phyloP scores from a whole-genome alignment of 2,329 filamentous ascomycete genomes.

The Penicillium polonicum region DNA sequence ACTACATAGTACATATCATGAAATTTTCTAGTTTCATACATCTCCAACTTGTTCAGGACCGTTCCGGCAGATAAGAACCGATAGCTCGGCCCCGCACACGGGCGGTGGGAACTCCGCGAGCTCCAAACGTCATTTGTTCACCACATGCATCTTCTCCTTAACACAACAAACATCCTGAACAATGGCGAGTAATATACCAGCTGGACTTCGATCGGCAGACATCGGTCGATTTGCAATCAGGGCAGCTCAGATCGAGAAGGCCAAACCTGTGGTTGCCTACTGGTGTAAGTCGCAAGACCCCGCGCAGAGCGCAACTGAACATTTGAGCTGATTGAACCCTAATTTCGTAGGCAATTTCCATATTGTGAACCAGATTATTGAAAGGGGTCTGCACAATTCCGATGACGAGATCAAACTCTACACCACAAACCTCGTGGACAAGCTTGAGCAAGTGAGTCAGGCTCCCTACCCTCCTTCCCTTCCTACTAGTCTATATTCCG shows the following conservation, averaged over 20 bases:
- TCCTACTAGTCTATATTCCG: not conserved
- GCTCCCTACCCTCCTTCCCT: not conserved
- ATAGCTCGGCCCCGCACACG: constrained; percentile 18
- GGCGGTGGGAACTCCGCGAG: constrained; percentile 22
- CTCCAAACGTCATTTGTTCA: constrained; percentile 26
- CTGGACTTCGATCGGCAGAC: constrained; percentile 74
- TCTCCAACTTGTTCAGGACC: not conserved
- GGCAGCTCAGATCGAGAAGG: constrained; percentile 77
- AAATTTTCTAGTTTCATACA: not conserved
- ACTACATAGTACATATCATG: not conserved
- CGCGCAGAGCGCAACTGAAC: constrained; percentile 6
- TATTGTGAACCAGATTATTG: constrained; percentile 87
- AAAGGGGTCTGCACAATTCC: constrained; percentile 71
- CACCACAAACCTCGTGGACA: constrained; percentile 84
- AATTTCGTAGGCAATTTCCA: constrained; percentile 72
- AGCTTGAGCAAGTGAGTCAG: constrained; percentile 68
- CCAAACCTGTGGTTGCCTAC: constrained; percentile 86
- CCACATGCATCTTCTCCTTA: constrained; percentile 3
- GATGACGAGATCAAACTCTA: constrained; percentile 78
- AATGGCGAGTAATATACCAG: constrained; percentile 73
- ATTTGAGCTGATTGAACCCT: constrained; percentile 16
- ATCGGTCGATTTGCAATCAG: constrained; percentile 80
- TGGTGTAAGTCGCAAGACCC: constrained; percentile 69
- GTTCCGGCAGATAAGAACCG: not conserved
- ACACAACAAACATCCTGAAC: constrained; percentile 15